These are phyloP conservation scores for Salix dunnii DNA, from an alignment of 345 rosid species.

Conservation along the genomic window DNA sequence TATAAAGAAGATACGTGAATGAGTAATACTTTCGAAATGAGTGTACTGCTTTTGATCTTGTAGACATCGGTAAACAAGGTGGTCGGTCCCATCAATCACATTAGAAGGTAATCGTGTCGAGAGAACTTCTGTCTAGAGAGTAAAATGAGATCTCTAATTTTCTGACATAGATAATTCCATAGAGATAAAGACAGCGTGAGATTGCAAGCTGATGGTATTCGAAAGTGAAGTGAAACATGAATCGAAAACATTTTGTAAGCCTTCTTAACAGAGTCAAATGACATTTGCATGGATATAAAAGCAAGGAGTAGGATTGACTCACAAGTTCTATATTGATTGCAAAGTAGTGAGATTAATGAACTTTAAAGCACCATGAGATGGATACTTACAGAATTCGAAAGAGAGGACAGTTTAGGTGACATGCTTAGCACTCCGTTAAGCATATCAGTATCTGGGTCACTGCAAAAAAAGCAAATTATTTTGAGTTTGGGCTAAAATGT, in stretches of 20 bases:
- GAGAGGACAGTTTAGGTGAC: constrained; percentile 44
- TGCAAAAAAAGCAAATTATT: constrained; percentile 31
- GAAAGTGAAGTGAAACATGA: not conserved
- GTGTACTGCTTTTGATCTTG: not conserved
- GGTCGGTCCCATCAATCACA: not conserved
- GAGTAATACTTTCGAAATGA: not conserved
- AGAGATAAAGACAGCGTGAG: not conserved
- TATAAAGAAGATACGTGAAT: not conserved
- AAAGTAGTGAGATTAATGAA: not conserved
- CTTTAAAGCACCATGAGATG: not conserved
- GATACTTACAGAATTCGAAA: constrained; percentile 44
- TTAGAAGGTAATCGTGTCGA: not conserved
- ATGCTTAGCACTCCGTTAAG: constrained; percentile 17
- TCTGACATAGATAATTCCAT: not conserved
- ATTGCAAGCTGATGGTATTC: not conserved
- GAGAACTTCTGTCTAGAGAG: not conserved
- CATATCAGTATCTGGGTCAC: constrained; percentile 34
- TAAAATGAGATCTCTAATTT: not conserved
- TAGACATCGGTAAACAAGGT: not conserved
- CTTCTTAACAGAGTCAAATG: not conserved
- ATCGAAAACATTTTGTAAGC: not conserved
- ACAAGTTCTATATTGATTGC: not conserved
- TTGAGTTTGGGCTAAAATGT: not conserved
- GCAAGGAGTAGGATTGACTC: not conserved
- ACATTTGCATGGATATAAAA: not conserved